A percentile compares a stretch with the other conserved stretches of the same genome.
phyloP scores from a whole-genome alignment of 208 protist genomes.

The Leishmania gerbilli region DNA sequence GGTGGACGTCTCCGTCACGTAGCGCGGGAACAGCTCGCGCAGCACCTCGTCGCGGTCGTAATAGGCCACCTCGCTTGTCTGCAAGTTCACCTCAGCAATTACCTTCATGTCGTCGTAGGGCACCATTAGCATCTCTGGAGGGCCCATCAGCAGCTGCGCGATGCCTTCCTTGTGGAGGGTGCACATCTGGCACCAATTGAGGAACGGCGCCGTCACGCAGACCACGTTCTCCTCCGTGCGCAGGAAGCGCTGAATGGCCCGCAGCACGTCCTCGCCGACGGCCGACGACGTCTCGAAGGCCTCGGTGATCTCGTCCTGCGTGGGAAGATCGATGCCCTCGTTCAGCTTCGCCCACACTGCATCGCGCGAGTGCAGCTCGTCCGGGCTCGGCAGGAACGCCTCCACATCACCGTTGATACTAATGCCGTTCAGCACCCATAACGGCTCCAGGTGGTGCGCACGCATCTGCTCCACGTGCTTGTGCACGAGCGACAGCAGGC shows the following conservation, averaged over 20 bases:
- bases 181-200: slow-evolving; percentile 90
- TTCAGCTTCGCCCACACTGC: slow-evolving; percentile 71
- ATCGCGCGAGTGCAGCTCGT: slow-evolving; percentile 60
- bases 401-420: slow-evolving; percentile 82
- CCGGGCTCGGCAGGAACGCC: slow-evolving; percentile 64
- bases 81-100: slow-evolving; percentile 75
- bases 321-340: slow-evolving; percentile 46
- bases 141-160: slow-evolving; percentile 70
- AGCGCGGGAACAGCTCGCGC: slow-evolving; percentile 63
- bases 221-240: slow-evolving; percentile 64
- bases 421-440: slow-evolving; percentile 87
- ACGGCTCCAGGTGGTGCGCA: slow-evolving; percentile 62
- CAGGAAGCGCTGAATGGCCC: slow-evolving; percentile 78
- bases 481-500: slow-evolving; percentile 62
- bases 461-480: slow-evolving; percentile 74
- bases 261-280: slow-evolving; percentile 79
- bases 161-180: slow-evolving; percentile 78
- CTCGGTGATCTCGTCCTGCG: slow-evolving; percentile 44
- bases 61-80: slow-evolving; percentile 53
- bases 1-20: slow-evolving; percentile 47
- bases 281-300: slow-evolving; percentile 69
- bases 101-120: slow-evolving; percentile 73
- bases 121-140: slow-evolving; percentile 84
- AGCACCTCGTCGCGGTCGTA: slow-evolving; percentile 76
- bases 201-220: slow-evolving; percentile 77